phyloP scores from a whole-genome alignment of 192 early-diverging fungal species.

The Podila epigama region DNA sequence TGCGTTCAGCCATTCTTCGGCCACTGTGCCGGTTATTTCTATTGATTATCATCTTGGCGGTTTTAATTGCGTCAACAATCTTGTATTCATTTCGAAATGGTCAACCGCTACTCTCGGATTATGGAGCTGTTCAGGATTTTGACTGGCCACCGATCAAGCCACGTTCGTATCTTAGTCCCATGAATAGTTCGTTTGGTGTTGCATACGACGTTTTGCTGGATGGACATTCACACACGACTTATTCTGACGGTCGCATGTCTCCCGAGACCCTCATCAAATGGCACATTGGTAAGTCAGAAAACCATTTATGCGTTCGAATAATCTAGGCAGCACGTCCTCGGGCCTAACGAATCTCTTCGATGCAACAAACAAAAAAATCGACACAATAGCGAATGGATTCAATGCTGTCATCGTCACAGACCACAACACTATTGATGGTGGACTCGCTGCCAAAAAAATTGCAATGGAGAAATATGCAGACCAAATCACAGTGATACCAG shows the following conservation, averaged over 20 bases:
- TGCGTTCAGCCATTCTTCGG: slow-evolving; percentile 16
- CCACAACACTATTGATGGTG: slow-evolving; percentile 72
- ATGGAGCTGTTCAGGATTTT: slow-evolving; percentile 45
- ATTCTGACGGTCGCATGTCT: slow-evolving; percentile 68
- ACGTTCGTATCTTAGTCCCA: slow-evolving; percentile 52
- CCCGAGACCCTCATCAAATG: slow-evolving; percentile 66
- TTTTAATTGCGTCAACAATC: slow-evolving; percentile 24
- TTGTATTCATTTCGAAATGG: slow-evolving; percentile 27
- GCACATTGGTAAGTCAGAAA: slow-evolving; percentile 57
- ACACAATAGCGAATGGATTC: slow-evolving; percentile 65
- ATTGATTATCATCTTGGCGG: slow-evolving; percentile 4
- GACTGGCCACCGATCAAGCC: slow-evolving; percentile 59
- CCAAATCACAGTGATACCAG: slow-evolving; percentile 68
- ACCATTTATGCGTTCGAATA: background rate
- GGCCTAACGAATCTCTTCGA: background rate
- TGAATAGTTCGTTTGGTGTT: slow-evolving; percentile 34
- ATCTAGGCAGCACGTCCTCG: background rate
- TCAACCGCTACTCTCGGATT: slow-evolving; percentile 35
- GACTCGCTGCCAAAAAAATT: slow-evolving; percentile 62
- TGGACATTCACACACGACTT: slow-evolving; percentile 69
- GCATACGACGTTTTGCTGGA: slow-evolving; percentile 66
- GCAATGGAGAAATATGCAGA: slow-evolving; percentile 59
- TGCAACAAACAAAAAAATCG: background rate
- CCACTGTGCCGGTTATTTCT: slow-evolving; percentile 20
- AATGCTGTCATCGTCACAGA: slow-evolving; percentile 77